phyloP scores from a whole-genome alignment of 2,329 filamentous ascomycete species.

The Pestalotiopsis sp. region DNA sequence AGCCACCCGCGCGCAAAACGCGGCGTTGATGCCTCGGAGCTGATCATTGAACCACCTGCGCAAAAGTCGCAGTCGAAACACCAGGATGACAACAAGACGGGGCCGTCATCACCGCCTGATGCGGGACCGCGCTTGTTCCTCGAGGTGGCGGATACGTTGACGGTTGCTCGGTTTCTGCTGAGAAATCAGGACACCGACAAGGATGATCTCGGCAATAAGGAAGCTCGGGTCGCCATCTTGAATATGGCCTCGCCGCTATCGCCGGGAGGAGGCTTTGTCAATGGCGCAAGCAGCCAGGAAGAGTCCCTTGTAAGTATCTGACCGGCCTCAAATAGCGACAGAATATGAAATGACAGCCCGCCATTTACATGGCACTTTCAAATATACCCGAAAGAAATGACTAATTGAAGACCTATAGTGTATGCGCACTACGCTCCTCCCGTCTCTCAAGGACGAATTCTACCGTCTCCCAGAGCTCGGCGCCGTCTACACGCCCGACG shows the following conservation, averaged over 20 bases:
- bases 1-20: conserved; percentile 57
- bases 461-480: conserved; percentile 63
- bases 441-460: conserved; percentile 59
- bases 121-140: conserved; percentile 44
- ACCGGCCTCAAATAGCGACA: no score
- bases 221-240: conserved; percentile 51
- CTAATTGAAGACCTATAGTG: conserved; percentile 36
- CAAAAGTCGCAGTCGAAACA: not conserved
- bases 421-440: conserved; percentile 60
- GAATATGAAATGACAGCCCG: no score
- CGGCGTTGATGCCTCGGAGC: conserved; percentile 54
- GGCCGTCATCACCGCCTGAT: not conserved
- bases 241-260: conserved; percentile 67
- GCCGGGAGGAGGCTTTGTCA: conserved; percentile 63
- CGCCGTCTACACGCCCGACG: conserved; percentile 58
- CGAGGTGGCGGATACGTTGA: conserved; percentile 53
- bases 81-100: not conserved
- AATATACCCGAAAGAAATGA: no score
- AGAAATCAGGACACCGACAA: conserved; percentile 5
- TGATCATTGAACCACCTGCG: conserved; percentile 40
- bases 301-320: conserved; percentile 47
- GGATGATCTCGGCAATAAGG: conserved; percentile 19
- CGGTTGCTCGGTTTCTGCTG: conserved; percentile 46
- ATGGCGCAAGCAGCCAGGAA: conserved; percentile 63
- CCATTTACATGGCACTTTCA: no score